Evolutionary conservation across 805 yeast genomes (phyloP).

Genomic region (Cyberlindnera nakhonratchasimensis): DNA sequence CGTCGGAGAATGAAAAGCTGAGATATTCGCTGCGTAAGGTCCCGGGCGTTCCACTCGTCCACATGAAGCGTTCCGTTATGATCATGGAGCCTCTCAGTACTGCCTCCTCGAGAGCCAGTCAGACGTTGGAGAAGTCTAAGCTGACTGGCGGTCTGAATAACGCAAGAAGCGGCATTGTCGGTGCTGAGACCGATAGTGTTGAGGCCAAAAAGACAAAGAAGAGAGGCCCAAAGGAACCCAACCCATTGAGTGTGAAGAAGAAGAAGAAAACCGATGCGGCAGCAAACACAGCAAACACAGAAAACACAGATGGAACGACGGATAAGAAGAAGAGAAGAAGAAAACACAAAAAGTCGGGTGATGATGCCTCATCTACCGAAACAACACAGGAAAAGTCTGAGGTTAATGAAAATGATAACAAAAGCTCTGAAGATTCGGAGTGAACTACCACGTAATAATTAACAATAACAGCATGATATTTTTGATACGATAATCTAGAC

Average conservation of each 20-base stretch:
- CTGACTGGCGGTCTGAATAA: conserved; percentile 78
- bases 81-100: conserved; percentile 90
- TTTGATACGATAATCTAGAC: too few relatives aligned
- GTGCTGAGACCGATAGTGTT: conserved; percentile 40
- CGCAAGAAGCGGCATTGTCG: conserved; percentile 18
- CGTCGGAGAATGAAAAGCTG: conserved; percentile 71
- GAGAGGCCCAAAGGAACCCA: conserved; percentile 78
- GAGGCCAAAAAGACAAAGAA: conserved; percentile 41
- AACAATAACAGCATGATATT: too few relatives aligned
- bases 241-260: conserved; percentile 87
- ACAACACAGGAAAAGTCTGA: neutral
- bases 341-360: conserved; percentile 16
- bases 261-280: too few relatives aligned
- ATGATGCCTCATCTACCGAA: too few relatives aligned
- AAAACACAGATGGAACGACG: conserved; percentile 11
- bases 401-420: neutral
- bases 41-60: conserved; percentile 89
- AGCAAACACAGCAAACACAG: conserved; percentile 9
- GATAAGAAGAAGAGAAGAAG: conserved; percentile 23
- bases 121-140: conserved; percentile 58
- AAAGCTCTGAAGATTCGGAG: neutral
- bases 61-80: conserved; percentile 89
- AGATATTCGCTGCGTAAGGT: conserved; percentile 66
- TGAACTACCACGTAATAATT: neutral
- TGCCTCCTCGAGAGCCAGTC: conserved; percentile 53